Conservation (phyloP, 257 asterid genomes). For the Salvia splendens region DNA sequence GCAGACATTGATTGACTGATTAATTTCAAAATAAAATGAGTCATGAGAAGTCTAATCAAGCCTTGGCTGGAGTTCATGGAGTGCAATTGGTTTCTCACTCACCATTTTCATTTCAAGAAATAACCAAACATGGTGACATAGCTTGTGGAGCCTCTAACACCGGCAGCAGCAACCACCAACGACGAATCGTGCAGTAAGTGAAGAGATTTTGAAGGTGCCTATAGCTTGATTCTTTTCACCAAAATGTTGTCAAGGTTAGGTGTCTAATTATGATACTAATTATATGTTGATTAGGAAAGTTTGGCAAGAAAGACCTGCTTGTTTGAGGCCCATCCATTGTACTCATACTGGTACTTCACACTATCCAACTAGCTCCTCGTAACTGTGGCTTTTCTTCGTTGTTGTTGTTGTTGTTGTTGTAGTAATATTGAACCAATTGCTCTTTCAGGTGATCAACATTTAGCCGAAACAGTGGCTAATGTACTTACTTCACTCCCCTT, state of each 20-base stretch:
- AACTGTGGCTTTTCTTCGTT: background rate
- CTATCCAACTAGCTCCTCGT: background rate
- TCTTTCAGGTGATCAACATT: conserved; percentile 63
- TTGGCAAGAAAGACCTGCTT: conserved; percentile 84
- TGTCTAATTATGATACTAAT: conserved; percentile 13
- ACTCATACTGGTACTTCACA: conserved; percentile 49
- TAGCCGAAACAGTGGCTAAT: conserved; percentile 64
- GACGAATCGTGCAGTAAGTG: conserved; percentile 56
- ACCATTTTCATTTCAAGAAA: conserved; percentile 61
- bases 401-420: background rate
- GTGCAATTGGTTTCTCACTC: conserved; percentile 64
- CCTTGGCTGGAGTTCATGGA: conserved; percentile 67
- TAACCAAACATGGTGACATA: conserved; percentile 45
- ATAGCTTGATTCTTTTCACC: background rate
- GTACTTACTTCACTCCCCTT: conserved; percentile 93
- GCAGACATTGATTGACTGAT: conserved; percentile 54
- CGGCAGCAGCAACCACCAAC: conserved; percentile 35
- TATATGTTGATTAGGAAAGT: conserved; percentile 53
- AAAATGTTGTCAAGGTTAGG: background rate
- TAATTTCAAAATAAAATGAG: conserved; percentile 62
- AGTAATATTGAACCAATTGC: background rate
- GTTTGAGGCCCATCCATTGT: conserved; percentile 73
- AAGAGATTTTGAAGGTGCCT: conserved; percentile 21
- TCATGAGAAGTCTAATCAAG: conserved; percentile 51
- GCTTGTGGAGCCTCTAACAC: conserved; percentile 32